phyloP scores from a whole-genome alignment of 352 stramenopile species.

The Globisporangium splendens region DNA sequence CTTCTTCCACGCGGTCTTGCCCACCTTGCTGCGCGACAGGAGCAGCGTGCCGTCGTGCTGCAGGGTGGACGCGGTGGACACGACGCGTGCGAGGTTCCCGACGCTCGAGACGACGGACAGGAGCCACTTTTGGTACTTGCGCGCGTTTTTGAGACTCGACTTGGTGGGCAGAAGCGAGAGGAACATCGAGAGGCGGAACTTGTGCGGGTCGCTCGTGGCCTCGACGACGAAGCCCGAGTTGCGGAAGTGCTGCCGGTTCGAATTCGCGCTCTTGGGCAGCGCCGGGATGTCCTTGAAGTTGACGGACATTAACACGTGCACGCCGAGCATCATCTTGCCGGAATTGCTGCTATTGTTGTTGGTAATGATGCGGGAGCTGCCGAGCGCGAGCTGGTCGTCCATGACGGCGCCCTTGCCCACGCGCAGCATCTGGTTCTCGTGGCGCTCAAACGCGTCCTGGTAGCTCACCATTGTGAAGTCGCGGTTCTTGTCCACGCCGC shows the following conservation, averaged over 20 bases:
- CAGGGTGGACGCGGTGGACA: conserved; percentile 1
- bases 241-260: conserved; percentile 49
- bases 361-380: background rate
- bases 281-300: conserved; percentile 64
- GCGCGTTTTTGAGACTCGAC: conserved; percentile 35
- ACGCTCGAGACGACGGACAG: conserved; percentile 31
- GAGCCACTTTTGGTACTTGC: conserved; percentile 61
- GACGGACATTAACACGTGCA: conserved; percentile 56
- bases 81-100: conserved; percentile 31
- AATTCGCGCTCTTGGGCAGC: conserved; percentile 40
- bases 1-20: conserved; percentile 48
- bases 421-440: conserved; percentile 26
- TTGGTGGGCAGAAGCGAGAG: conserved; percentile 54
- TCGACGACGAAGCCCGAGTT: conserved; percentile 68
- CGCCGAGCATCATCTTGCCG: conserved; percentile 37
- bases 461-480: conserved; percentile 76
- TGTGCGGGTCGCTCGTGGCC: conserved; percentile 31
- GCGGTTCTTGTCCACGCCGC: conserved; percentile 32
- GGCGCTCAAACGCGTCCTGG: conserved; percentile 55
- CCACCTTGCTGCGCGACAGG: conserved; percentile 18
- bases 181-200: conserved; percentile 48
- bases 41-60: conserved; percentile 17
- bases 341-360: background rate
- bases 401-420: conserved; percentile 19
- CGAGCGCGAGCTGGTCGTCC: conserved; percentile 14